phyloP scores from a whole-genome alignment of 2,329 filamentous ascomycete species.

The Immersiporthe knoxdaviesiana region DNA sequence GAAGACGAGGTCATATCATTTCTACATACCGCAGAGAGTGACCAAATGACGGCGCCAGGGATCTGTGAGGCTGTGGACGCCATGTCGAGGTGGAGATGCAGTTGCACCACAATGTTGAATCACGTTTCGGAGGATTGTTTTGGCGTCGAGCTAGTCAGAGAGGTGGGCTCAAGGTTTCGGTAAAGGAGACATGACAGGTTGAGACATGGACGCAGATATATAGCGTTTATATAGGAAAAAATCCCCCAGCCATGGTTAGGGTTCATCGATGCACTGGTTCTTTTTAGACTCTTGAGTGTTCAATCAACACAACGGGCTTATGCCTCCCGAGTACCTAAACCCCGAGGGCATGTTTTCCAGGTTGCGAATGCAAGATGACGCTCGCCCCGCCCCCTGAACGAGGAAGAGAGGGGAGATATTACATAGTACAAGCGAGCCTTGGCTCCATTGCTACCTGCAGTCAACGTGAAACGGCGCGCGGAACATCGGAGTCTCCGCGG shows the following conservation, averaged over 20 bases:
- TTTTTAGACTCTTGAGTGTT: too few relatives aligned
- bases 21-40: conserved; percentile 17
- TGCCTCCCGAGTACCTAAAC: background rate
- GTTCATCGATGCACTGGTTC: background rate
- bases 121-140: background rate
- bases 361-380: background rate
- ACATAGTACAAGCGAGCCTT: background rate
- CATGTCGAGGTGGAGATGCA: conserved; percentile 8
- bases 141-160: background rate
- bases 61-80: background rate
- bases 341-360: background rate
- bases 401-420: background rate
- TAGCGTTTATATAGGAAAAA: background rate
- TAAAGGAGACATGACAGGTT: background rate
- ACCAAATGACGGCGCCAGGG: conserved; percentile 10
- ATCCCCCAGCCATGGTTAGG: background rate
- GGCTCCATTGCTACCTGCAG: background rate
- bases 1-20: too few relatives aligned
- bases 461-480: background rate
- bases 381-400: background rate
- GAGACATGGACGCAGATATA: background rate
- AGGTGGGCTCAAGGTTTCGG: background rate
- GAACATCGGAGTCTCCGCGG: background rate
- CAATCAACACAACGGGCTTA: too few relatives aligned
- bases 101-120: background rate